phyloP scores from a whole-genome alignment of 208 protist genomes.

The Herpetomonas tarakana region DNA sequence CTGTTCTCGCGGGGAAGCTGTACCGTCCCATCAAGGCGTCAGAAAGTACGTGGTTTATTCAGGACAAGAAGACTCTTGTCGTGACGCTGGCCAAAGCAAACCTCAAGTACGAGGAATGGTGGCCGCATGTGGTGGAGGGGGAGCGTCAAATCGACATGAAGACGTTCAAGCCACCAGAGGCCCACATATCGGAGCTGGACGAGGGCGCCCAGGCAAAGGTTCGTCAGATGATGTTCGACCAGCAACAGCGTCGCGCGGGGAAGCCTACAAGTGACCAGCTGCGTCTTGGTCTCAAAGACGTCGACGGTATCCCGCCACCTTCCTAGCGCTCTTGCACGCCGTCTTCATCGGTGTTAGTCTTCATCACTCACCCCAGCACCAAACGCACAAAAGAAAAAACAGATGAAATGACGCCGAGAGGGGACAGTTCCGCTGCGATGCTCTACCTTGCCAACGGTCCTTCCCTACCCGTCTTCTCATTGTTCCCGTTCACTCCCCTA shows the following conservation, averaged over 20 bases:
- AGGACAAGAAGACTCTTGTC: constrained; percentile 59
- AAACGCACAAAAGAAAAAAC: too few species aligned
- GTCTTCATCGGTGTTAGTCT: not conserved
- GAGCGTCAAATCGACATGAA: constrained; percentile 89
- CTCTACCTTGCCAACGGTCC: too few species aligned
- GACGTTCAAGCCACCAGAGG: constrained; percentile 73
- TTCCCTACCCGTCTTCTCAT: too few species aligned
- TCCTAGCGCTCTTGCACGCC: not conserved
- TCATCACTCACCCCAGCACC: not conserved
- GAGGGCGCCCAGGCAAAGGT: constrained; percentile 81
- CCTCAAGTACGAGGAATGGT: constrained; percentile 87
- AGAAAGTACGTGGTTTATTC: constrained; percentile 84
- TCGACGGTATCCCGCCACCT: not conserved
- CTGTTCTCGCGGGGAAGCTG: constrained; percentile 64
- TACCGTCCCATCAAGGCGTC: constrained; percentile 75
- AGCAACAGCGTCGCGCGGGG: constrained; percentile 50
- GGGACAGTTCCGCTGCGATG: too few species aligned
- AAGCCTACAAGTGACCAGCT: constrained; percentile 5
- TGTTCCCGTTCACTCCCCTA: too few species aligned
- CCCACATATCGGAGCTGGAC: constrained; percentile 73
- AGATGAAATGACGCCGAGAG: too few species aligned
- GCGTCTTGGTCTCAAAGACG: not conserved
- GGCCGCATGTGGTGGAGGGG: constrained; percentile 63
- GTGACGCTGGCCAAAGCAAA: constrained; percentile 80
- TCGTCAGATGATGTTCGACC: constrained; percentile 92